phyloP scores from a whole-genome alignment of 1,284 basidiomycete species.

The Cerrena zonata region DNA sequence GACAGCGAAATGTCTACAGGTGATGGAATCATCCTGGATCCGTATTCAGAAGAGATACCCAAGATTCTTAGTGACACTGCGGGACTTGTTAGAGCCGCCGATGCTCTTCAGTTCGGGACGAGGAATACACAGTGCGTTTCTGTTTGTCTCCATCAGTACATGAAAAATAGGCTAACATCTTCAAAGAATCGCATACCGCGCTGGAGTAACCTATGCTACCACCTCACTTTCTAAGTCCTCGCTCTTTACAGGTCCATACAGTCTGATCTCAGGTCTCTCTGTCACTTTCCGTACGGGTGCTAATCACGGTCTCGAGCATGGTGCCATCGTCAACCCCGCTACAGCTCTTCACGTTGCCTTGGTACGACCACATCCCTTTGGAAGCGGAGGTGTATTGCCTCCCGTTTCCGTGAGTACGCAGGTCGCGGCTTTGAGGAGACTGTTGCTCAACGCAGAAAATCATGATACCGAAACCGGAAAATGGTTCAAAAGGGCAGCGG shows the following conservation, averaged over 20 bases:
- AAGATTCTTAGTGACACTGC: conserved; percentile 28
- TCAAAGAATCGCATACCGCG: conserved; percentile 50
- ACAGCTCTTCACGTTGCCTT: conserved; percentile 72
- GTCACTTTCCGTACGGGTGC: conserved; percentile 53
- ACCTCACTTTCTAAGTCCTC: conserved; percentile 46
- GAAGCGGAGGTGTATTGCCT: conserved; percentile 32
- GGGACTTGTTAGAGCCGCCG: conserved; percentile 40
- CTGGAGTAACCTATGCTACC: conserved; percentile 44
- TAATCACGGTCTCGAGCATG: conserved; percentile 54
- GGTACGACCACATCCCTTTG: conserved; percentile 35
- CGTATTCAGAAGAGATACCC: conserved; percentile 26
- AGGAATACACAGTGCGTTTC: conserved; percentile 42
- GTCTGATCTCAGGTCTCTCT: conserved; percentile 60
- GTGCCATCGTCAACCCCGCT: conserved; percentile 64
- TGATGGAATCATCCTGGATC: conserved; percentile 48
- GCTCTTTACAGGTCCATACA: conserved; percentile 39
- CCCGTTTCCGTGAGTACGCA: conserved; percentile 45
- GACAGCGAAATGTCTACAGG: conserved; percentile 56
- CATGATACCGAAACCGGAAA: conserved; percentile 30
- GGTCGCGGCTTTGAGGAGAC: conserved; percentile 45
- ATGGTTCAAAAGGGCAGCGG: conserved; percentile 58
- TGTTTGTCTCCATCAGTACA: neutral
- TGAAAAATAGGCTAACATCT: neutral
- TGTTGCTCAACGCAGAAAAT: conserved; percentile 46
- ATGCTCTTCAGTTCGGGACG: conserved; percentile 47